Evolutionary conservation across 2,329 filamentous ascomycete genomes (phyloP).

Genomic region (Chrysoporthe cubensis): DNA sequence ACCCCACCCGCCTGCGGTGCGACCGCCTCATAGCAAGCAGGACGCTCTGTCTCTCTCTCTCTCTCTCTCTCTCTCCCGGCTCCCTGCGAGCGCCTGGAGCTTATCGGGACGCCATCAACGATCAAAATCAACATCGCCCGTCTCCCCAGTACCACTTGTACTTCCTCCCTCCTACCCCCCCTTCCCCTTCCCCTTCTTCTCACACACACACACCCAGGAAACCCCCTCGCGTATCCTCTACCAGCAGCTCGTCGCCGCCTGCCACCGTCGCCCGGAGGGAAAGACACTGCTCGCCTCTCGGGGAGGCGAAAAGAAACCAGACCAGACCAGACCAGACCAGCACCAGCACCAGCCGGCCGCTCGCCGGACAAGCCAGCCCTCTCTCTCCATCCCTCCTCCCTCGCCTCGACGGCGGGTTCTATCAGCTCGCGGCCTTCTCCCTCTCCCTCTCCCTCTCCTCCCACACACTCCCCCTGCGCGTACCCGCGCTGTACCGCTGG

Average conservation of each 20-base stretch:
- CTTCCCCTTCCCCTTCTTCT: not conserved
- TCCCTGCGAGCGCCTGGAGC: slow-evolving; percentile 13
- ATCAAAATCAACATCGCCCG: slow-evolving; percentile 22
- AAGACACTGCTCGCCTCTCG: no score
- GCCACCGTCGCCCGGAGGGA: no score
- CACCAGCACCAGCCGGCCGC: slow-evolving; percentile 7
- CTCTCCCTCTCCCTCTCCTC: slow-evolving; percentile 4
- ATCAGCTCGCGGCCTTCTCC: slow-evolving; percentile 19
- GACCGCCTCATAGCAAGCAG: slow-evolving; percentile 17
- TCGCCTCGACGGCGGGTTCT: slow-evolving; percentile 7
- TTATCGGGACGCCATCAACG: slow-evolving; percentile 12
- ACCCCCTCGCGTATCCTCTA: no score
- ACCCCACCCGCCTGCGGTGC: slow-evolving; percentile 18
- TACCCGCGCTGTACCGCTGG: slow-evolving; percentile 15
- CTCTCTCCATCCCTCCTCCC: not conserved
- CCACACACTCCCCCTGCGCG: slow-evolving; percentile 19
- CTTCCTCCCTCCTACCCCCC: not conserved
- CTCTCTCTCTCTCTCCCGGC: not conserved
- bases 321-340: no score
- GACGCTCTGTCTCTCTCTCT: no score
- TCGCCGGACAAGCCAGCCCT: slow-evolving; percentile 2
- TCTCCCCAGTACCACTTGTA: not conserved
- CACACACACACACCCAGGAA: not conserved
- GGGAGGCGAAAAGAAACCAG: no score
- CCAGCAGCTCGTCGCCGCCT: no score